Conservation (phyloP, 306 rosid genomes). For the Dryas alaskensis region DNA sequence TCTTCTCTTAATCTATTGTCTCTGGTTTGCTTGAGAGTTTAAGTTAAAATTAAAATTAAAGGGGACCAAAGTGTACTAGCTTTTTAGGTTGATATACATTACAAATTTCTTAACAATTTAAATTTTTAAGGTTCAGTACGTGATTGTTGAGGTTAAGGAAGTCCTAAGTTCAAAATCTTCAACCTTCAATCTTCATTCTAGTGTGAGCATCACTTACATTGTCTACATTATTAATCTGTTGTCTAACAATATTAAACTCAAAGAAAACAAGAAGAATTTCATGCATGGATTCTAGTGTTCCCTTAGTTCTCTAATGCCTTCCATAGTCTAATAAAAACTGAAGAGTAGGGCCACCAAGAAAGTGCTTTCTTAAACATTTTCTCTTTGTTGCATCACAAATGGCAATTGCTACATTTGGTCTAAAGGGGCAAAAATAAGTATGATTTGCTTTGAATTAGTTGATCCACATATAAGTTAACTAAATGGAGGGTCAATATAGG, state of each 20-base stretch:
- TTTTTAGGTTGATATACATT: no score
- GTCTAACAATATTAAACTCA: neutral
- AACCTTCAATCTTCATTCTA: no score
- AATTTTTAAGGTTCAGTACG: no score
- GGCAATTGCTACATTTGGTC: constrained; percentile 1
- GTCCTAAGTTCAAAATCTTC: no score
- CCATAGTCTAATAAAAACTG: neutral
- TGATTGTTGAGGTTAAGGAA: no score
- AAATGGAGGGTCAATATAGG: constrained; percentile 3
- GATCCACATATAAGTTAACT: neutral
- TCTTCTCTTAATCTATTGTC: neutral
- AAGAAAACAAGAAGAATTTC: neutral
- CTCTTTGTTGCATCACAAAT: neutral
- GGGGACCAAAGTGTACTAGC: neutral
- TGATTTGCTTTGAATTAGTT: neutral
- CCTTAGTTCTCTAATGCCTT: neutral
- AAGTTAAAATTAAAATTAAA: neutral
- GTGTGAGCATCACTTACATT: no score
- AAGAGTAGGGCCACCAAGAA: neutral
- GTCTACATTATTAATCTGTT: no score
- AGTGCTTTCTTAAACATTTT: neutral
- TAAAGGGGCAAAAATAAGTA: neutral
- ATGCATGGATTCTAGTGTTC: neutral
- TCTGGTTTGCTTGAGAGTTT: neutral
- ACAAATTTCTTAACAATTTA: no score